phyloP scores from a whole-genome alignment of 2,329 filamentous ascomycete genomes.

The Apiospora hydei region DNA sequence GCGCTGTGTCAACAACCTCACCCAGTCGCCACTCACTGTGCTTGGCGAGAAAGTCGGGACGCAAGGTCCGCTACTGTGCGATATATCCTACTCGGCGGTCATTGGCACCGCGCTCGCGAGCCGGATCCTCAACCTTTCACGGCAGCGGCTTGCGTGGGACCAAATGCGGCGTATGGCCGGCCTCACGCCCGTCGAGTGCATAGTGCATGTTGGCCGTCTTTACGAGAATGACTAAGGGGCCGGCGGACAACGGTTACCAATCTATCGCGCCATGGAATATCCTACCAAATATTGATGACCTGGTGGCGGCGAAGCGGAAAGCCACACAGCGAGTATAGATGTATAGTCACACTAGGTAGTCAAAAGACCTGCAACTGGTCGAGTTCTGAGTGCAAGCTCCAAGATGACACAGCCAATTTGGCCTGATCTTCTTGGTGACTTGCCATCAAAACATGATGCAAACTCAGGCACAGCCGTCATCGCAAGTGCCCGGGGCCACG shows the following conservation, averaged over 20 bases:
- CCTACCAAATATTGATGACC: background rate
- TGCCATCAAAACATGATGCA: no score
- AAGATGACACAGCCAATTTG: no score
- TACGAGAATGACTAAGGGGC: background rate
- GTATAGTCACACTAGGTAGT: background rate
- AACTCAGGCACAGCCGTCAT: no score
- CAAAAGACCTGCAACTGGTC: no score
- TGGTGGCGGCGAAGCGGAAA: background rate
- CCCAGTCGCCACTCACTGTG: slow-evolving; percentile 27
- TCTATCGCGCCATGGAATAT: background rate
- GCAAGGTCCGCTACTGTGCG: background rate
- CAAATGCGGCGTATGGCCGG: background rate
- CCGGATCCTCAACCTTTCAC: background rate
- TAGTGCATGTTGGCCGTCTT: background rate
- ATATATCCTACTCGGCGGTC: background rate
- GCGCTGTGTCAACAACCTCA: slow-evolving; percentile 22
- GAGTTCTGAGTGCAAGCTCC: no score
- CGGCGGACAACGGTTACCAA: background rate
- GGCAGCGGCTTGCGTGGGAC: background rate
- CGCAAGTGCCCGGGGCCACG: no score
- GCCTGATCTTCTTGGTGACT: no score
- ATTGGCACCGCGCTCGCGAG: background rate
- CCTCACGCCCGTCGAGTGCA: background rate
- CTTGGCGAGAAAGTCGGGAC: slow-evolving; percentile 25
- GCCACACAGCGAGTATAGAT: background rate